These are phyloP conservation scores for Chalciporus pseudorubinellus DNA, from an alignment of 768 basidiomycete genomes.

Conservation along the genomic window DNA sequence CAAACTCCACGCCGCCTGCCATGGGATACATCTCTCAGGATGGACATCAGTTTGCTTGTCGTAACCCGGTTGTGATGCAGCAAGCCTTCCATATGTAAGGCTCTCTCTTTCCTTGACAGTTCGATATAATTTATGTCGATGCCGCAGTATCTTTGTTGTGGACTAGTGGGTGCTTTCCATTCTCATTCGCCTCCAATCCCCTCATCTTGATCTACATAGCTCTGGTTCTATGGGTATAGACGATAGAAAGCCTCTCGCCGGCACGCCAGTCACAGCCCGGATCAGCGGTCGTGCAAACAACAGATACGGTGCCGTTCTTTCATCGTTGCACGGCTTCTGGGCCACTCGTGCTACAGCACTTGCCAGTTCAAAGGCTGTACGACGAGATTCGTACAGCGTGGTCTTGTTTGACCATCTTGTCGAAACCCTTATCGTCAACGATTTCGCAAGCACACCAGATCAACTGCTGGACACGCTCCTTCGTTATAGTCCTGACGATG, in stretches of 20 bases:
- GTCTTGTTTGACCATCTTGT: constrained; percentile 40
- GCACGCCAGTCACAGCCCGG: constrained; percentile 38
- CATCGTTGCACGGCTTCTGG: constrained; percentile 58
- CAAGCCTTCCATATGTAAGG: no score
- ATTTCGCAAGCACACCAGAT: constrained; percentile 45
- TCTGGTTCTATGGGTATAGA: constrained; percentile 47
- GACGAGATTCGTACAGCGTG: constrained; percentile 57
- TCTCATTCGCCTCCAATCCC: no score
- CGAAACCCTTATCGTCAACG: constrained; percentile 37
- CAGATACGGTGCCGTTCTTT: constrained; percentile 57
- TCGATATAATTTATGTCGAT: no score
- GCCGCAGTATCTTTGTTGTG: no score
- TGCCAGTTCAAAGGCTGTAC: constrained; percentile 23
- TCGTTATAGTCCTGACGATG: constrained; percentile 21
- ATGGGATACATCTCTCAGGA: no score
- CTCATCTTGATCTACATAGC: constrained; percentile 29
- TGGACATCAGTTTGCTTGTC: no score
- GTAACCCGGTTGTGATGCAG: no score
- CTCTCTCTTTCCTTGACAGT: no score
- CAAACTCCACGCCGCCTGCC: no score
- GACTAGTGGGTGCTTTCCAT: no score
- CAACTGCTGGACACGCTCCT: constrained; percentile 42
- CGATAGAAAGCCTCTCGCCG: constrained; percentile 45
- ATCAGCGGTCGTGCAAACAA: constrained; percentile 42
- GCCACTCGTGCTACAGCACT: constrained; percentile 43